Base-by-base conservation (phyloP, 192 early-diverging fungal species). In the Rhizophagus clarus region DNA sequence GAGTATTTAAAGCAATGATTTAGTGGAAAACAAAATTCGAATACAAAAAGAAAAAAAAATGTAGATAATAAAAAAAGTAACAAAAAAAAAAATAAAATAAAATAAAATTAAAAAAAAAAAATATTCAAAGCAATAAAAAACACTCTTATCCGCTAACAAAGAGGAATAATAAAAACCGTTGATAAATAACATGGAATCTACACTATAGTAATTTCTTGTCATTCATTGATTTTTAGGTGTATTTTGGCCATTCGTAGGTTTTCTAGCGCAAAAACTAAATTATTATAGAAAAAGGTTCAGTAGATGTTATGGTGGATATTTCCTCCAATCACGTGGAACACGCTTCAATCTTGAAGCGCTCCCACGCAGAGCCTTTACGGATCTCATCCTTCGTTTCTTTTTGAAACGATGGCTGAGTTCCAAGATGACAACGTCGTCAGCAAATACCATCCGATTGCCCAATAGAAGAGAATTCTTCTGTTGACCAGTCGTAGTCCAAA, bases 401-500 rank as follows among this genome's bases (percentile, higher is more conserved):
- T 77, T 15, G 14, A 31, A 77, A 49, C 63, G 63, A 67, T 34
- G 76, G 28, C 45, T 40, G 63, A 77, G 45, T 67, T 68, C 76
- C 76, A 37, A 77, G 76, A 77, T 77, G 76, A 77, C 63, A 77
- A 77, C 76, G 31, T 67, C 64, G 24, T 77, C 37, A 67, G 26
- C 76, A 77, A 40, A 77, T 77, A 67, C 76, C 76, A 66, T 77
- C 40, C 32, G 74, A 56, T 67, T 67, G 40, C 22, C 26, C 26
- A 67, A 67, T 64, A 24, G 64, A 40, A 68, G 76, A 77, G 1
- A 77, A 67, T 26, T 51, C 45, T 40, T 77, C 76, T 51, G 80
- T 56, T 80, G 71, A 81, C 83, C 84, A 83, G 79, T 88, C 81
- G 83, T 87, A 81, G 80, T 84, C 83, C 82, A 84, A 77, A 86